Base-by-base conservation (phyloP, 2,329 filamentous ascomycete species). In the Amauroascus niger region DNA sequence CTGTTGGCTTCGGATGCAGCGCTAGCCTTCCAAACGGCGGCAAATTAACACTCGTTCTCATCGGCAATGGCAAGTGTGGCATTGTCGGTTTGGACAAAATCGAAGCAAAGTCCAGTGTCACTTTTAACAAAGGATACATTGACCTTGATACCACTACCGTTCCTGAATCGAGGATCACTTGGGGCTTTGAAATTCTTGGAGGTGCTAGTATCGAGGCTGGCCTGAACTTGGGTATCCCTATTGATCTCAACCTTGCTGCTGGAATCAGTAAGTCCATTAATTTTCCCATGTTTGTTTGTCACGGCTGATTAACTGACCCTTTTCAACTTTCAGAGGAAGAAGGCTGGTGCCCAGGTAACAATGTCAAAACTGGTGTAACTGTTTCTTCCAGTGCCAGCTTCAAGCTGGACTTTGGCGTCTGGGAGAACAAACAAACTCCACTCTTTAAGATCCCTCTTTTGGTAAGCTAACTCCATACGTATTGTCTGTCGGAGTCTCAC, bases 1-100 rank as follows among this genome's bases (percentile, higher is more conserved):
- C 53, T 8, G 57, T 65, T 35, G 60, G 59, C 6, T 60, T 65
- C 48, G 64, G 64, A 6, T 54, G 60, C 30, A 39, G 52, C 8
- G 54, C 59, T 8, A 52, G 45, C 11, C 43, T 67, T 26, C 64
- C 64, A 13, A 60, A 66, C 48, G 58, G 53, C 32, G 63, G 62
- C 1, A 55, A 57, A 37, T 51, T 65, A 14, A 37, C 52, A 6
- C 43, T 60, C 20, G 54, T 67, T n/a, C 32, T 68, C n/a, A 24
- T 60, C 2, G 50, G 63, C 32, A 41, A 51, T 24, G 54, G 44
- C 7, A 54, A 61, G 6, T 65, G 60, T 48, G 54, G 53, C 8
- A 61, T 60, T 6, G 58, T 48, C 3, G 65, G 65, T 11, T 64
- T 64, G 35, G 59, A 61, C 4, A 52, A 52, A 2, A 55, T 57